Evolutionary conservation across 2,329 filamentous ascomycete species (phyloP).

Genomic region (Colletotrichum brevisporum): DNA sequence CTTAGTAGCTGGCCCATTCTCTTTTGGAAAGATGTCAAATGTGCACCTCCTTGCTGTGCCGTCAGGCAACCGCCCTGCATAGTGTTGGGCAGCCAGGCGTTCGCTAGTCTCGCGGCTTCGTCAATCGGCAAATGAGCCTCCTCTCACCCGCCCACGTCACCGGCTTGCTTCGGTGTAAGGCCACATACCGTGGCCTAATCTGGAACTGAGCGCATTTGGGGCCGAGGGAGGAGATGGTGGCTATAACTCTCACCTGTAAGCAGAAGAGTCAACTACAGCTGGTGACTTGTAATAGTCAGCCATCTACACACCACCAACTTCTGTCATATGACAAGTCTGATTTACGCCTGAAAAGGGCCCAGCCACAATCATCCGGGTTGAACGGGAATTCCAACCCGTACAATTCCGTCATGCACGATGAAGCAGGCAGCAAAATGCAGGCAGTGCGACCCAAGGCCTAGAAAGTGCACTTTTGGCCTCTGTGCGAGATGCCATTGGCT

Average conservation of each 20-base stretch:
- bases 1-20: no score
- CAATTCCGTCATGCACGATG: background rate
- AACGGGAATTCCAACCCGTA: background rate
- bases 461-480: background rate
- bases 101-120: background rate
- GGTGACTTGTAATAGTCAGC: background rate
- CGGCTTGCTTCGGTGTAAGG: background rate
- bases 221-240: background rate
- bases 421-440: background rate
- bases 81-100: background rate
- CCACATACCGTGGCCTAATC: background rate
- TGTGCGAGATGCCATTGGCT: background rate
- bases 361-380: background rate
- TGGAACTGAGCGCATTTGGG: background rate
- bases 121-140: background rate
- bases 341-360: background rate
- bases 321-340: background rate
- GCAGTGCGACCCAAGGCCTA: slow-evolving; percentile 1
- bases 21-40: background rate
- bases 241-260: no score
- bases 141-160: background rate
- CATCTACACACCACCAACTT: background rate
- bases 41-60: background rate
- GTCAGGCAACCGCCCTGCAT: background rate
- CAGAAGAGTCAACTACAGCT: background rate